Percentiles rank a stretch among this genome's conserved stretches.
Evolutionary conservation across 495 filamentous ascomycete genomes (phyloP).

Genomic region (Aspergillus sparsus): DNA sequence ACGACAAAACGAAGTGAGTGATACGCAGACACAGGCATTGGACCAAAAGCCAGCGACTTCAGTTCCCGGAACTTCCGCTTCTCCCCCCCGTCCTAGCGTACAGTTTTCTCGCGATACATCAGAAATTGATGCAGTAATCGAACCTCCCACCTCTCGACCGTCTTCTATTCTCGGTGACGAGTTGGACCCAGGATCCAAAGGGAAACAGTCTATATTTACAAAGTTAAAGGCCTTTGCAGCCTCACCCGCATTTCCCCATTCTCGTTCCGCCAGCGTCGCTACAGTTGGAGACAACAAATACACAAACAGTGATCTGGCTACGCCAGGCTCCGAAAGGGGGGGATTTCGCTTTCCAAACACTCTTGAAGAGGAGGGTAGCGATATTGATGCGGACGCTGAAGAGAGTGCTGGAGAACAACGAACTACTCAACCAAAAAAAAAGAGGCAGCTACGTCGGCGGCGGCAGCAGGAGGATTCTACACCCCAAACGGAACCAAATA

Average conservation of each 20-base stretch:
- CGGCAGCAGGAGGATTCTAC: conserved; percentile 55
- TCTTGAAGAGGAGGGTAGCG: conserved; percentile 63
- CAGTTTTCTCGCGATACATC: conserved; percentile 61
- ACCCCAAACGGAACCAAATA: conserved; percentile 61
- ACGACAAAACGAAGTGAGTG: conserved; percentile 32
- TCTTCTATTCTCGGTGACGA: conserved; percentile 62
- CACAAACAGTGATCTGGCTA: conserved; percentile 32
- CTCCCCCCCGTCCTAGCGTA: conserved; percentile 58
- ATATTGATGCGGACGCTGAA: conserved; percentile 77
- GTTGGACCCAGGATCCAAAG: conserved; percentile 48
- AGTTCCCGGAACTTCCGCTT: conserved; percentile 39
- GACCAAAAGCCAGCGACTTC: conserved; percentile 33
- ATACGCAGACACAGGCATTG: conserved; percentile 25
- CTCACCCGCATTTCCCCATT: conserved; percentile 44
- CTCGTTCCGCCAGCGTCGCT: conserved; percentile 45
- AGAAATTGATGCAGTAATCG: conserved; percentile 40
- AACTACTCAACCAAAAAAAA: conserved; percentile 43
- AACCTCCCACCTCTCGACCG: conserved; percentile 51
- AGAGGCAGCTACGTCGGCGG: conserved; percentile 42
- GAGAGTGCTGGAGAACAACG: conserved; percentile 57
- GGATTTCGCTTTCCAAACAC: conserved; percentile 56
- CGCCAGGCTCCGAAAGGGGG: conserved; percentile 49
- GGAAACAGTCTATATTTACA: conserved; percentile 65
- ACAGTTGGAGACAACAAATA: conserved; percentile 37
- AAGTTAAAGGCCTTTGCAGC: conserved; percentile 62